Percentiles rank a stretch among this genome's conserved stretches.
These are phyloP conservation scores for Heliamphora exappendiculata DNA, from an alignment of 148 eudicot genomes.

Conservation along the genomic window DNA sequence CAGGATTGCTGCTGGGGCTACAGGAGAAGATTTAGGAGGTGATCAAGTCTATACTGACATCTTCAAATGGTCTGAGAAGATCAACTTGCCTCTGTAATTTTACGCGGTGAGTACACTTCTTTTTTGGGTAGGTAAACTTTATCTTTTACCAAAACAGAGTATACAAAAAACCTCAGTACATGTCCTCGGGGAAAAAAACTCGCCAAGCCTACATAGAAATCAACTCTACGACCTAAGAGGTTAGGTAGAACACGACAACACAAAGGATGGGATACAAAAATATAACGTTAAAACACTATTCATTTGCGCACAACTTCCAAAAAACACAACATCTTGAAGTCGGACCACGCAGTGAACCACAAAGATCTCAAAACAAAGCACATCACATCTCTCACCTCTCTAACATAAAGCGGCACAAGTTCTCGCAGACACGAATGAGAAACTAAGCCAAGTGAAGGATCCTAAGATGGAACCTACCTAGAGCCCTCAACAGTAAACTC, in stretches of 20 bases:
- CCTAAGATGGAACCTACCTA: background rate
- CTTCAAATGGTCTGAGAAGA: slow-evolving; percentile 76
- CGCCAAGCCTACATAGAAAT: background rate
- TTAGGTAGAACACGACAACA: background rate
- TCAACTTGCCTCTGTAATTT: slow-evolving; percentile 32
- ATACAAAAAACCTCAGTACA: background rate
- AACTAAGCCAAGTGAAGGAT: background rate
- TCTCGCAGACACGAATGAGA: too few relatives aligned
- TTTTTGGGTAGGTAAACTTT: background rate
- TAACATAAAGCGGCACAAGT: too few relatives aligned
- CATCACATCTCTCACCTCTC: too few relatives aligned
- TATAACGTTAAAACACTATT: too few relatives aligned
- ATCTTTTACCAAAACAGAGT: background rate
- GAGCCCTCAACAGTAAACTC: too few relatives aligned
- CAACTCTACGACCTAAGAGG: background rate
- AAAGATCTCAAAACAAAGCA: too few relatives aligned
- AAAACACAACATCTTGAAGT: too few relatives aligned
- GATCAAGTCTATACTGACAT: slow-evolving; percentile 78
- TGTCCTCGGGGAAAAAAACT: too few relatives aligned
- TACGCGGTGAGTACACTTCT: slow-evolving; percentile 8
- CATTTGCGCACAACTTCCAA: too few relatives aligned
- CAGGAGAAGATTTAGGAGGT: slow-evolving; percentile 81
- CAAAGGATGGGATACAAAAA: too few relatives aligned
- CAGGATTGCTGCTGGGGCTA: slow-evolving; percentile 83
- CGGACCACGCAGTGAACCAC: too few relatives aligned